Evolutionary conservation across 2,329 filamentous ascomycete species (phyloP), one percentile per base, ranked within the genome.

Genomic region (Parasarocladium wereldwijsianum): DNA sequence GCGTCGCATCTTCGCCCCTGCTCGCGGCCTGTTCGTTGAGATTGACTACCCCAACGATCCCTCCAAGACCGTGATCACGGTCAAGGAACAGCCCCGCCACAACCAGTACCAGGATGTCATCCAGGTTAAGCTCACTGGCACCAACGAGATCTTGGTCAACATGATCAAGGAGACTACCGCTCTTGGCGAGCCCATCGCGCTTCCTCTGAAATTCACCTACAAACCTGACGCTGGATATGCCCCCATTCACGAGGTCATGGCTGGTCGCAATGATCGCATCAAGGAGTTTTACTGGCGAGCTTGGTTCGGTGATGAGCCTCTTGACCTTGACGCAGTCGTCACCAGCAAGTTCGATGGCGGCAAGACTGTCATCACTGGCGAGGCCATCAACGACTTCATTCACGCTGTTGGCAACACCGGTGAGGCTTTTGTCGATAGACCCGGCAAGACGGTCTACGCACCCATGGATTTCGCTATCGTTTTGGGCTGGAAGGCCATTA

Each of bases 391-490:
- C 38, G 86, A 98, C 59, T 98, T 98, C 43, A 85, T 96, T n/a
- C 86, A 98, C 50, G 87, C 90, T 26, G 90, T 98, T 40, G 90
- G 92, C 40, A 98, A 98, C 59, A 93, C 82, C 10, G 87, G 87
- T 21, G 90, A 98, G 53, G 86, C 90, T 6, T 98, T 98, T 43
- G 87, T 98, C 31, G 87, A 96, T 46, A 74, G 87, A 27, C 87
- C 86, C 25, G 87, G 85, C 41, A 96, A 96, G 63, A 76, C 82
- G 38, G 82, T 94, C 39, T 87, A 79, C 43, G 90, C 90, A 6
- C 90, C 92, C 18, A 98, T 98, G 90, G 90, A 98, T 56, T 98
- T 93, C 46, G 86, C 86, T 40, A 93, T 94, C 41, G 86, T 94
- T n/a, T 80, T 92, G 29, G 86, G 86, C 38, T 94, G 86, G 86